Base-by-base conservation (phyloP, 2,329 filamentous ascomycete species). In the Chalaropsis thielavioides region DNA sequence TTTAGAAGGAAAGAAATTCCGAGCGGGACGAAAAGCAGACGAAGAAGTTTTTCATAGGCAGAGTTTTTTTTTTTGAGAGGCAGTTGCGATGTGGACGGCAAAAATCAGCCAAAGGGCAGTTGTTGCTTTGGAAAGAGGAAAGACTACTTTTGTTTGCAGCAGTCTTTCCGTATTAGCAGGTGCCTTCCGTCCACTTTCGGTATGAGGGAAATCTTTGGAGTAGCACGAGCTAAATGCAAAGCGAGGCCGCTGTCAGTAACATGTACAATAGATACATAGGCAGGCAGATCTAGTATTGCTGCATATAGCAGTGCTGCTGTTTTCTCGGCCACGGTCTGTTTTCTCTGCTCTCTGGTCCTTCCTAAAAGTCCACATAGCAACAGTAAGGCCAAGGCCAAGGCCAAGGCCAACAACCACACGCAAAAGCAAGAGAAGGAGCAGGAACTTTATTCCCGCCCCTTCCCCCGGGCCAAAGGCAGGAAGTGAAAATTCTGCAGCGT, bases 171-270 rank as follows among this genome's bases (percentile, higher is more conserved):
- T 41, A 61, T n/a, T 44, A 7, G 38, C 59, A 43, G 7, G 38
- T n/a, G 22, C 22, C 59, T 44, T 43, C 31, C 19, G 22, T 61
- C 27, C 31, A 60, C 31, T 40, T 27, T 61, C 59, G 27, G 38
- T 61, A 61, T 61, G 40, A 61, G 59, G 59, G 59, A 43, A 44
- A 61, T 61, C 22, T 43, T 61, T 17, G n/a, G 22, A 51, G 51
- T n/a, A 56, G 7, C 24, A 54, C 17, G 10, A 54, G 13, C 46
- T 54, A 17, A n/a, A n/a, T 51, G 46, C n/a, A 51, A n/a, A 51
- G 46, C 13, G 8, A 51, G 17, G n/a, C n/a, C n/a, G n/a, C n/a
- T n/a, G n/a, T n/a, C n/a, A n/a, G n/a, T n/a, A n/a, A n/a, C n/a
- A n/a, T 31, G 31, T 31, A 31, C 31, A 3, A 31, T 31, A 38